phyloP scores from a whole-genome alignment of 257 asterid species.

The Penstemon newberryi region DNA sequence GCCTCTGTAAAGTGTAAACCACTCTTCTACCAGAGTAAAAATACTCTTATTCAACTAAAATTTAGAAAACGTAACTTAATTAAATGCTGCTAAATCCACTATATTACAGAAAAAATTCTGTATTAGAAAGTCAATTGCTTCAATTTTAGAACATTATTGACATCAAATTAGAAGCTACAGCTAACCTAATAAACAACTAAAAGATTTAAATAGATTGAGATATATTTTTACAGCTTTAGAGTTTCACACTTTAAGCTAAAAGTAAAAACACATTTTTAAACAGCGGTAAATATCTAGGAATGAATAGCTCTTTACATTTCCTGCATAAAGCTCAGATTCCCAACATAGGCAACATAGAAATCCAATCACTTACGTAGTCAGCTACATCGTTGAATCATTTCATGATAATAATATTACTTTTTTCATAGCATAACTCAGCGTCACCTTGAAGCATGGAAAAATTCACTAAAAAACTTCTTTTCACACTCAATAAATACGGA shows the following conservation, averaged over 20 bases:
- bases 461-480: neutral
- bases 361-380: slow-evolving; percentile 7
- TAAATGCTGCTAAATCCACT: slow-evolving; percentile 5
- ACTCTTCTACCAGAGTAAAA: neutral
- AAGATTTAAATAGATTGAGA: neutral
- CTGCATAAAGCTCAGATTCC: neutral
- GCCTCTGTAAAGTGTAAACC: neutral
- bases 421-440: neutral
- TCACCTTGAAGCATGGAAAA: neutral
- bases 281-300: neutral
- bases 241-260: no score
- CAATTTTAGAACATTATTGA: neutral
- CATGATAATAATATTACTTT: neutral
- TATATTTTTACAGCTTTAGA: no score
- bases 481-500: neutral
- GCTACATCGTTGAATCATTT: neutral
- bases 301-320: neutral
- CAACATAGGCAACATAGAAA: neutral
- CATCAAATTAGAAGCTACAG: slow-evolving; percentile 5
- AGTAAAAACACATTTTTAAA: neutral
- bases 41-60: neutral
- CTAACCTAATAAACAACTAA: neutral
- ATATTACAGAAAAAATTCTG: neutral
- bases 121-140: neutral
- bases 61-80: neutral